These are phyloP conservation scores for Mucuna pruriens DNA, from an alignment of 306 rosid genomes.

Conservation along the genomic window DNA sequence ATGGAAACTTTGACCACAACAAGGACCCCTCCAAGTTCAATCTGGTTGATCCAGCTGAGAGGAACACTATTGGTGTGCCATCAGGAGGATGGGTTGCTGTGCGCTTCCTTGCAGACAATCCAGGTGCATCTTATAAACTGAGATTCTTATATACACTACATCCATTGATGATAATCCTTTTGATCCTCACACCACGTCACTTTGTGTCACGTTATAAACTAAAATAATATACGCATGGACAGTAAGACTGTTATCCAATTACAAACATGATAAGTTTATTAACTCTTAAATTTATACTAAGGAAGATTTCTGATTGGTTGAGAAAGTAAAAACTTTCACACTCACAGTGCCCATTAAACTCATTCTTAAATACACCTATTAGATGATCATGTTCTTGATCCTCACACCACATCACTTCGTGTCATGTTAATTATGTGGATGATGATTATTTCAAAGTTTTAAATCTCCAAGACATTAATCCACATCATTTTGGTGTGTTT, in stretches of 20 bases:
- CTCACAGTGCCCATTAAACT: not conserved
- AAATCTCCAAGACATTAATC: not conserved
- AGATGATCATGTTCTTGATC: not conserved
- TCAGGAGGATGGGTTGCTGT: constrained; percentile 65
- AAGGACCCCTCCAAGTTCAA: constrained; percentile 55
- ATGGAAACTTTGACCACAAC: constrained; percentile 56
- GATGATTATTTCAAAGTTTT: not conserved
- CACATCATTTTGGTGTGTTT: not conserved
- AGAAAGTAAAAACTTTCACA: not conserved
- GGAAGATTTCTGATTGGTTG: not conserved
- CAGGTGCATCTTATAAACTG: constrained; percentile 33
- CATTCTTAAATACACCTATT: not conserved
- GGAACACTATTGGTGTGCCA: constrained; percentile 58
- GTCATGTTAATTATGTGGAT: not conserved
- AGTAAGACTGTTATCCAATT: too few species aligned
- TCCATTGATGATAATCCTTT: too few species aligned
- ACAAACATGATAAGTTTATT: not conserved
- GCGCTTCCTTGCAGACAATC: constrained; percentile 60
- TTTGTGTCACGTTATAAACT: too few species aligned
- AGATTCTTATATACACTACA: too few species aligned
- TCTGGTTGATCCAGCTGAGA: constrained; percentile 60
- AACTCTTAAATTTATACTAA: too few species aligned
- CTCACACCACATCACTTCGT: not conserved
- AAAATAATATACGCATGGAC: too few species aligned
- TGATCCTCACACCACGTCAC: too few species aligned